A percentile compares a stretch with the other conserved stretches of the same genome.
Evolutionary conservation across 805 yeast genomes (phyloP).

Genomic region (Saccharomycopsis fibuligera): DNA sequence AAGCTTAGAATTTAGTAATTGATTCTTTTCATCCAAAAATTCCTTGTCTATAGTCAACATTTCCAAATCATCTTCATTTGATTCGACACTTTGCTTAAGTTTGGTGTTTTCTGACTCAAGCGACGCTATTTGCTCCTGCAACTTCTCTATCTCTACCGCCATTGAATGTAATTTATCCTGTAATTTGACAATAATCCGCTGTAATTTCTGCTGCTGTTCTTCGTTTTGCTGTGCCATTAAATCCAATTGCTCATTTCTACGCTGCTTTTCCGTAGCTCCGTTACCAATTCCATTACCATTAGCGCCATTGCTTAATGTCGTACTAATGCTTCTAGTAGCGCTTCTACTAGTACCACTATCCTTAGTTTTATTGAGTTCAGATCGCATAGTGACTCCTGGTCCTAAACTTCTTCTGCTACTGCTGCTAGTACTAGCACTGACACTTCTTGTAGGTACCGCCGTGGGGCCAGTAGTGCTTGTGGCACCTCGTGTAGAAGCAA

Average conservation of each 20-base stretch:
- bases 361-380: too few relatives aligned
- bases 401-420: neutral
- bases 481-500: too few relatives aligned
- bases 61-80: constrained; percentile 30
- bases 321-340: neutral
- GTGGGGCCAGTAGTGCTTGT: too few relatives aligned
- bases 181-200: constrained; percentile 34
- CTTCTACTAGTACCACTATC: neutral
- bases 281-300: too few relatives aligned
- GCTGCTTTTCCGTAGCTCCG: too few relatives aligned
- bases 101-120: constrained; percentile 29
- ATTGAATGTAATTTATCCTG: constrained; percentile 39
- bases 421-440: neutral
- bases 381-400: neutral
- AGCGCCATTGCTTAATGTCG: too few relatives aligned
- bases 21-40: constrained; percentile 32
- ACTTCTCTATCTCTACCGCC: constrained; percentile 26
- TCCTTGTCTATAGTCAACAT: constrained; percentile 39
- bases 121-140: constrained; percentile 25
- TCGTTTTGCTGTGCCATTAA: neutral
- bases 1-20: constrained; percentile 27
- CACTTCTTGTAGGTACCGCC: neutral
- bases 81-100: constrained; percentile 2
- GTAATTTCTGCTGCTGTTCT: neutral
- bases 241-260: too few relatives aligned